phyloP scores from a whole-genome alignment of 2,329 filamentous ascomycete genomes.

The Beauveria sp. region DNA sequence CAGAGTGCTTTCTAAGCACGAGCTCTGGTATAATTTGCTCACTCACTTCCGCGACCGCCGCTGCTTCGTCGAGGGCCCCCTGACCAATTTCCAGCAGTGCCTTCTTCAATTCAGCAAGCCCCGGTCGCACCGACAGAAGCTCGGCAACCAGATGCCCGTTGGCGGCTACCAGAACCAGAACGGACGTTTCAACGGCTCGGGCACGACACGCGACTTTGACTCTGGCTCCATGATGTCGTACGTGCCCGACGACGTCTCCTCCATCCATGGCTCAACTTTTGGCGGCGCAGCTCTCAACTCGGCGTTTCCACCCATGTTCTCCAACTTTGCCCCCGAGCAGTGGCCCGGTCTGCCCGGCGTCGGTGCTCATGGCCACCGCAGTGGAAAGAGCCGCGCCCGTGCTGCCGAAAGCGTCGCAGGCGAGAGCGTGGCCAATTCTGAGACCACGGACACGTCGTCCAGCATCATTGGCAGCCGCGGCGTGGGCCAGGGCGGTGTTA shows the following conservation, averaged over 20 bases:
- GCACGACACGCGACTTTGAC: constrained; percentile 53
- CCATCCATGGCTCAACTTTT: constrained; percentile 84
- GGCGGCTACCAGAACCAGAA: constrained; percentile 26
- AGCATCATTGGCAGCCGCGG: constrained; percentile 71
- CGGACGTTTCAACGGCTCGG: constrained; percentile 32
- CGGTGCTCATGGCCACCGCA: constrained; percentile 47
- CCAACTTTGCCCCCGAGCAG: constrained; percentile 75
- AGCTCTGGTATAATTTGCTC: constrained; percentile 91
- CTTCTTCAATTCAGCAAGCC: constrained; percentile 91
- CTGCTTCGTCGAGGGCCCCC: constrained; percentile 88
- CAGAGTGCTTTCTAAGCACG: constrained; percentile 95
- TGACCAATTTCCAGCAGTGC: constrained; percentile 93
- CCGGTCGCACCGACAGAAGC: constrained; percentile 90
- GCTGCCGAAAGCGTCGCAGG: constrained; percentile 75
- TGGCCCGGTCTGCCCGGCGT: constrained; percentile 80
- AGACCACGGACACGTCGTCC: constrained; percentile 75
- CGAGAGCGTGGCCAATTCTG: constrained; percentile 86
- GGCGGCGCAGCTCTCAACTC: constrained; percentile 67
- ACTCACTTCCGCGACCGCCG: constrained; percentile 96
- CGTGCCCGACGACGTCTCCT: constrained; percentile 94
- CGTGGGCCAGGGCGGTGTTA: constrained; percentile 78
- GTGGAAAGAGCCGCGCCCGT: constrained; percentile 58
- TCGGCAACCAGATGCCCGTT: constrained; percentile 55
- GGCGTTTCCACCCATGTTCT: constrained; percentile 92
- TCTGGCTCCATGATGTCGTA: constrained; percentile 87